Percentiles rank a stretch among this genome's conserved stretches.
Conservation (phyloP, 257 asterid genomes). For the Solanum chmielewskii region DNA sequence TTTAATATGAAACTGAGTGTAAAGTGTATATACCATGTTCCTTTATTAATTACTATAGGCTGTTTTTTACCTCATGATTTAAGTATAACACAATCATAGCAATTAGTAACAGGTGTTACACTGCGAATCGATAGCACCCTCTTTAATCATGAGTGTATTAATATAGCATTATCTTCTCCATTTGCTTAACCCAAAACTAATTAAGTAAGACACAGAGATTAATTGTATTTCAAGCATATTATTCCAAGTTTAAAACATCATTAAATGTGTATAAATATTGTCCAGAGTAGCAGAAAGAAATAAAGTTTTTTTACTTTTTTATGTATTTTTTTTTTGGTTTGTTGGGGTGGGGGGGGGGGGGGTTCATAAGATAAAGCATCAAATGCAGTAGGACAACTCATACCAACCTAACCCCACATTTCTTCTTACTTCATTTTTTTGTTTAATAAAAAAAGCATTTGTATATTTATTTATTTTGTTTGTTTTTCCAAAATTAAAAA, state of each 20-base stretch:
- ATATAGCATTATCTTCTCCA: neutral
- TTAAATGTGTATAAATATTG: neutral
- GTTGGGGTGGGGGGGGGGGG: neutral
- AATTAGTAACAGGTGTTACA: neutral
- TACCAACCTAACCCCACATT: constrained; percentile 26
- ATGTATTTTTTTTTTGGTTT: no score
- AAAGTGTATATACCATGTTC: neutral
- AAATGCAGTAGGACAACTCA: constrained; percentile 18
- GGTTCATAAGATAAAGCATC: neutral
- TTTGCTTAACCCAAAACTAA: neutral
- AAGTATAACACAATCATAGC: neutral
- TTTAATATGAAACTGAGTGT: neutral
- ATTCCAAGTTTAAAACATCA: neutral
- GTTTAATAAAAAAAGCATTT: neutral
- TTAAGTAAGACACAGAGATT: neutral
- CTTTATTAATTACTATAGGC: neutral
- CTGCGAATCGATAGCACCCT: neutral
- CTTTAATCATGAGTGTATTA: neutral
- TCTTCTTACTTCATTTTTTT: neutral
- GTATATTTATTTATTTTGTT: neutral
- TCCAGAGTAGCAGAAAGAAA: constrained; percentile 14
- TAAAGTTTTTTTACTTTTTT: neutral
- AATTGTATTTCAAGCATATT: neutral
- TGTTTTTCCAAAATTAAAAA: neutral
- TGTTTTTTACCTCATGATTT: neutral